phyloP scores from a whole-genome alignment of 2,329 filamentous ascomycete genomes.

The Pseudocercospora ulei region DNA sequence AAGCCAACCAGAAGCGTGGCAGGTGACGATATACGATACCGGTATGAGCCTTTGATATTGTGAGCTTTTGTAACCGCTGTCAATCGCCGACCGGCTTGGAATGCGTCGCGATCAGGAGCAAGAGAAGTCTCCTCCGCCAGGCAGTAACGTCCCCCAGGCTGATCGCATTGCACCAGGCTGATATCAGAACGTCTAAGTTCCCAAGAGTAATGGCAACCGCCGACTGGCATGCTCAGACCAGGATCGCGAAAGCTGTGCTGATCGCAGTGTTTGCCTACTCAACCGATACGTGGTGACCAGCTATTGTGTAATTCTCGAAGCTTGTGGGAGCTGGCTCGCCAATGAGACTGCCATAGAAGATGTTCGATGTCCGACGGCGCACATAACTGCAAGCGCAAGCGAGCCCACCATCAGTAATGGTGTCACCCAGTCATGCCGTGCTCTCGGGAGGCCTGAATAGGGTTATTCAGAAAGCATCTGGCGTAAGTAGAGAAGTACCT shows the following conservation, averaged over 20 bases:
- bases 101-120: slow-evolving; percentile 5
- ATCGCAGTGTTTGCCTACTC: slow-evolving; percentile 9
- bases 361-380: slow-evolving; percentile 8
- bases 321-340: neutral
- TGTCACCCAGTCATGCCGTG: slow-evolving; percentile 3
- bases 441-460: too few relatives aligned
- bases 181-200: neutral
- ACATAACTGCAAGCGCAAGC: neutral
- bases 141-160: neutral
- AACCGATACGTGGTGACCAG: neutral
- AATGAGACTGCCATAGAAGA: slow-evolving; percentile 1
- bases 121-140: slow-evolving; percentile 1
- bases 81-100: neutral
- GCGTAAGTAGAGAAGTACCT: too few relatives aligned
- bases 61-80: neutral
- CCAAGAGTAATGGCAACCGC: slow-evolving; percentile 1
- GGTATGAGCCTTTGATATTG: slow-evolving; percentile 8
- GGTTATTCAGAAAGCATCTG: too few relatives aligned
- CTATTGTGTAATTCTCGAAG: slow-evolving; percentile 2
- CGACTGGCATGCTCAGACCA: slow-evolving; percentile 4
- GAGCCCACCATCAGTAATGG: slow-evolving; percentile 4
- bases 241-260: slow-evolving; percentile 8
- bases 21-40: slow-evolving; percentile 7
- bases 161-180: neutral
- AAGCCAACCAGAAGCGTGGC: slow-evolving; percentile 5